Evolutionary conservation across 2,329 filamentous ascomycete species (phyloP).

Genomic region (Pseudonectria foliicola): DNA sequence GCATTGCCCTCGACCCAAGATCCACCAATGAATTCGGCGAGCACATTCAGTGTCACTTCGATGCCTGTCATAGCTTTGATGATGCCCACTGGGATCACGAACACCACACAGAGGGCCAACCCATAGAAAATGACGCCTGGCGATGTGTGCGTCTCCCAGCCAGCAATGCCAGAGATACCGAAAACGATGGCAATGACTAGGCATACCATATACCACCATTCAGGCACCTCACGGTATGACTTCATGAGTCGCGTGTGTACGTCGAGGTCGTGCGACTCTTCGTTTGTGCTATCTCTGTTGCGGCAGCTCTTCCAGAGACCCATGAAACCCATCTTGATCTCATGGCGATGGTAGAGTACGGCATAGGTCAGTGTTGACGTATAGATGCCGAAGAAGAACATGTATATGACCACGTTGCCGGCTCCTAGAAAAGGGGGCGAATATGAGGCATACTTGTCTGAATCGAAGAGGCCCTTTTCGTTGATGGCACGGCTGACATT

Average conservation of each 20-base stretch:
- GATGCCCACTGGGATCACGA: constrained; percentile 45
- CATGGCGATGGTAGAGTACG: constrained; percentile 43
- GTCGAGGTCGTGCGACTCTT: constrained; percentile 33
- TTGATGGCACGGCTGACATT: constrained; percentile 38
- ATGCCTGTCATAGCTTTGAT: constrained; percentile 47
- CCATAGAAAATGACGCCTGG: constrained; percentile 46
- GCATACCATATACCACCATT: constrained; percentile 46
- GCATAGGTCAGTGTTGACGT: constrained; percentile 45
- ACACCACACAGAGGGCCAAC: constrained; percentile 40
- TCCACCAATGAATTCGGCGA: constrained; percentile 48
- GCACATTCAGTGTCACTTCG: constrained; percentile 44
- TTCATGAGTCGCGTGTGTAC: constrained; percentile 44
- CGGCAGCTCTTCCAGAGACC: constrained; percentile 39
- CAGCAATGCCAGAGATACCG: constrained; percentile 39
- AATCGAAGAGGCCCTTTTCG: constrained; percentile 37
- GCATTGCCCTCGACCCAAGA: constrained; percentile 43
- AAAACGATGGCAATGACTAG: constrained; percentile 37
- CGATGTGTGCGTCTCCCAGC: constrained; percentile 44
- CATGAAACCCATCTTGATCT: constrained; percentile 43
- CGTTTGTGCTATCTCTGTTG: constrained; percentile 28
- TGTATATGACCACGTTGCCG: constrained; percentile 43
- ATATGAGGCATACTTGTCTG: constrained; percentile 40
- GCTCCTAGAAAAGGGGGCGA: constrained; percentile 46
- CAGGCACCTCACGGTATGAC: constrained; percentile 40
- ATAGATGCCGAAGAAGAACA: constrained; percentile 50